phyloP scores from a whole-genome alignment of 1,284 basidiomycete species.

The Naganishia liquefaciens region DNA sequence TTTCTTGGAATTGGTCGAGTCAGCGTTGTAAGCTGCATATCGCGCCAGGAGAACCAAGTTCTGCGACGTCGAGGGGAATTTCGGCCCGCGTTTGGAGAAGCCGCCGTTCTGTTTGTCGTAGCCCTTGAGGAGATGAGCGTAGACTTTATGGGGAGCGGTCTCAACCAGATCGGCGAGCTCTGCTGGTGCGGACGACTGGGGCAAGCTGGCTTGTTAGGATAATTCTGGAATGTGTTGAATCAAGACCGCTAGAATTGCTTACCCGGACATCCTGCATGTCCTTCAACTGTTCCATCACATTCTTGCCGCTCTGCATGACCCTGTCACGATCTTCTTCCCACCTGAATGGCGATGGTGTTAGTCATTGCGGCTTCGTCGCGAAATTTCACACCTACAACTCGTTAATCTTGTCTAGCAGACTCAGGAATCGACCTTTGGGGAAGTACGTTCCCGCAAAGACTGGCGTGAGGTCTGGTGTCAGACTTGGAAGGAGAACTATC shows the following conservation, averaged over 20 bases:
- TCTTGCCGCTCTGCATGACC: slow-evolving; percentile 39
- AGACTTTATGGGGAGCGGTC: slow-evolving; percentile 37
- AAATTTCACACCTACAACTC: slow-evolving; percentile 35
- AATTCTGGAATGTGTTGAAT: too few relatives aligned
- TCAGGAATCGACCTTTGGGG: slow-evolving; percentile 44
- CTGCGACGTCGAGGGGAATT: slow-evolving; percentile 50
- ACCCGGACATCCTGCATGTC: slow-evolving; percentile 34
- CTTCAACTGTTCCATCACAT: slow-evolving; percentile 41
- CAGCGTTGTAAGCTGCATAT: slow-evolving; percentile 33
- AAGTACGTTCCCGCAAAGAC: slow-evolving; percentile 59
- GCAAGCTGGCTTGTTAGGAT: slow-evolving; percentile 6
- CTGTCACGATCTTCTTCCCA: slow-evolving; percentile 44
- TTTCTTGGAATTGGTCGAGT: slow-evolving; percentile 35
- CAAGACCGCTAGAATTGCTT: slow-evolving; percentile 2
- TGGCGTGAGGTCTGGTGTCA: slow-evolving; percentile 56
- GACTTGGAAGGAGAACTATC: slow-evolving; percentile 36
- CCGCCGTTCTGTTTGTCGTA: slow-evolving; percentile 53
- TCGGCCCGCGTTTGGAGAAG: slow-evolving; percentile 54
- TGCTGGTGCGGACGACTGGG: slow-evolving; percentile 10
- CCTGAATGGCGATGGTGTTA: slow-evolving; percentile 10
- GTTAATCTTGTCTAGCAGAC: slow-evolving; percentile 41
- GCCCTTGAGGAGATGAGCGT: slow-evolving; percentile 36
- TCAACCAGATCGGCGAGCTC: slow-evolving; percentile 35
- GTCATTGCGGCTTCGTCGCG: background rate
- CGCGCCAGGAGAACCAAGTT: slow-evolving; percentile 44